Percentiles rank a stretch among this genome's conserved stretches.
phyloP scores from a whole-genome alignment of 2,329 filamentous ascomycete genomes.

The Fusarium subtropicale region DNA sequence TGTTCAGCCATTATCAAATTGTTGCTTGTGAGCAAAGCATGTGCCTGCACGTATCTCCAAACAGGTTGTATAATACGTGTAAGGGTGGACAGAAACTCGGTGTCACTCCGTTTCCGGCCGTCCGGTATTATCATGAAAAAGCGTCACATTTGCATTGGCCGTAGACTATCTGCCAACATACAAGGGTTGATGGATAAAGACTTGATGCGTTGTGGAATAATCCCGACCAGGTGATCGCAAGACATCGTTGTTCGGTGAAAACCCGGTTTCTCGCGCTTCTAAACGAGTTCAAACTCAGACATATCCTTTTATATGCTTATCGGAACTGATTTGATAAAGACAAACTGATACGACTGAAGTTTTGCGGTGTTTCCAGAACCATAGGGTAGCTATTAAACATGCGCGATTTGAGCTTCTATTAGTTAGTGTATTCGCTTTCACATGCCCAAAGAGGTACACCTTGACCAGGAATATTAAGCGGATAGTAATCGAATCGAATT shows the following conservation, averaged over 20 bases:
- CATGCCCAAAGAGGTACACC: constrained; percentile 13
- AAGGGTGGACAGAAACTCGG: constrained; percentile 21
- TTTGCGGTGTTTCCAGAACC: background rate
- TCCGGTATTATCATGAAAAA: constrained; percentile 20
- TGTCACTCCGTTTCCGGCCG: constrained; percentile 44
- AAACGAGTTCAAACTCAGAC: background rate
- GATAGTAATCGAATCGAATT: constrained; percentile 39
- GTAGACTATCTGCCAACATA: constrained; percentile 8
- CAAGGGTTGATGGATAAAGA: background rate
- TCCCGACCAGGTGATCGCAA: background rate
- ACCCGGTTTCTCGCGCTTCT: constrained; percentile 41
- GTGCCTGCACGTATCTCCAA: background rate
- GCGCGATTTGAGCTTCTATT: constrained; percentile 32
- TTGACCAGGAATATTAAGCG: constrained; percentile 1
- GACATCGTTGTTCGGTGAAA: constrained; percentile 18
- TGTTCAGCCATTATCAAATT: background rate
- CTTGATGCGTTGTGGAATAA: constrained; percentile 17
- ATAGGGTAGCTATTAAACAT: background rate
- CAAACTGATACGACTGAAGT: background rate
- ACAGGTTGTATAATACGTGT: background rate
- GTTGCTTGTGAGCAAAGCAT: background rate
- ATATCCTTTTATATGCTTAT: background rate
- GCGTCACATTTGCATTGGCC: constrained; percentile 17
- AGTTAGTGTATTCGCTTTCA: constrained; percentile 30
- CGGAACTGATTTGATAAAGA: background rate